Conservation (phyloP, 495 filamentous ascomycete species). For the Astrothelium macrocarpum region DNA sequence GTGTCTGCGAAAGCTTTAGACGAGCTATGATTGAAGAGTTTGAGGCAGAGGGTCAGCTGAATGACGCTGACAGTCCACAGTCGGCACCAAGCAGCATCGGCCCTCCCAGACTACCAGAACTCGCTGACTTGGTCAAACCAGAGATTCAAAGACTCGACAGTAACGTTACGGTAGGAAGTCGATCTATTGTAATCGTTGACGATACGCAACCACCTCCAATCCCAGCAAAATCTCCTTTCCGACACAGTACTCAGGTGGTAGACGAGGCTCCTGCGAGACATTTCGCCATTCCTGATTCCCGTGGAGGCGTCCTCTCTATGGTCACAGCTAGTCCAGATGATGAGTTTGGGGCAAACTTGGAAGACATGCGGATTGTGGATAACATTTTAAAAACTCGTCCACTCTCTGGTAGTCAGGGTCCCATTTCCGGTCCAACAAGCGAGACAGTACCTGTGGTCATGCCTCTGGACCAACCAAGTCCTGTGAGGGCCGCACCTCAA, state of each 20-base stretch:
- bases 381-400: neutral
- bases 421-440: neutral
- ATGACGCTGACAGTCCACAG: neutral
- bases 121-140: neutral
- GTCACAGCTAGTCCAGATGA: neutral
- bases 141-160: slow-evolving; percentile 36
- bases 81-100: neutral
- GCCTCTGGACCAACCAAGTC: neutral
- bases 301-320: neutral
- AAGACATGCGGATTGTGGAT: neutral
- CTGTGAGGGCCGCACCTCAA: neutral
- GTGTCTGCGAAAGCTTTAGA: slow-evolving; percentile 63
- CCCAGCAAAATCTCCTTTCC: slow-evolving; percentile 4
- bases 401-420: neutral
- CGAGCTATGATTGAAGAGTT: slow-evolving; percentile 50
- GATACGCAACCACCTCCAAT: slow-evolving; percentile 42
- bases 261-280: neutral
- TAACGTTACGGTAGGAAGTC: slow-evolving; percentile 64
- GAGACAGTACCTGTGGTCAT: neutral
- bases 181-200: slow-evolving; percentile 83
- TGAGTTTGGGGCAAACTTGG: neutral
- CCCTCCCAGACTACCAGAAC: neutral
- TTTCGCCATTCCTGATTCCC: neutral
- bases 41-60: slow-evolving; percentile 14
- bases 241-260: neutral